Base-by-base conservation (phyloP, 2,329 filamentous ascomycete species). In the Claviceps fusiformis region DNA sequence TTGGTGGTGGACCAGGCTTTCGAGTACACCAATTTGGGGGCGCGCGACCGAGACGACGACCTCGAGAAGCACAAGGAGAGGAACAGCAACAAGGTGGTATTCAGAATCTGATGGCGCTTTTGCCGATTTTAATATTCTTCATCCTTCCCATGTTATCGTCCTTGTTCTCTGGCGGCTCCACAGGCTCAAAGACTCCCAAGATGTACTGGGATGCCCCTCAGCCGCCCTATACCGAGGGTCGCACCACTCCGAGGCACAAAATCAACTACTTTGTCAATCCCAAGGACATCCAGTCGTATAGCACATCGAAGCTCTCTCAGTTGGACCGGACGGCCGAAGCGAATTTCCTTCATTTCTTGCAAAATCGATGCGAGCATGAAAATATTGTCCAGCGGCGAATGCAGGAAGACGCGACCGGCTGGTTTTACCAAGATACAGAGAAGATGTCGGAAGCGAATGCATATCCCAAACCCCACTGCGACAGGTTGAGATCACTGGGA, bases 11-110 rank as follows among this genome's bases (percentile, higher is more conserved):
- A 8, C 90, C 92, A 3, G 92, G 91, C 24, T 84, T 98, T 63
- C 83, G 92, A 58, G 89, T 98, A 58, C 93, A 97, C 69, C 92
- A 96, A 68, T 97, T 98, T 69, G 92, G 91, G 62, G 92, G 93
- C 54, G 79, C 75, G 6, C 77, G 80, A 54, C 89, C 91, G 29
- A 81, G 89, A 62, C 78, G 86, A 70, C 79, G 93, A 65, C 90
- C 91, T 24, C 82, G 80, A 64, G 76, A 85, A 61, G 76, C 78
- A 37, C 80, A 78, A 60, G 76, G 72, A 58, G 76, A 70, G 62
- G 72, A 74, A 59, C 72, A 72, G 65, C 75, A 74, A 63, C 68
- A 74, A 58, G 75, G 78, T 52, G 78, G 75, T 52, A 65, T 83
- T 62, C 75, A 75, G 65, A 78, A 81, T 60, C 67, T 95, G 61